Evolutionary conservation across 2,329 filamentous ascomycete species (phyloP).

Genomic region (Sphaerulina musiva): DNA sequence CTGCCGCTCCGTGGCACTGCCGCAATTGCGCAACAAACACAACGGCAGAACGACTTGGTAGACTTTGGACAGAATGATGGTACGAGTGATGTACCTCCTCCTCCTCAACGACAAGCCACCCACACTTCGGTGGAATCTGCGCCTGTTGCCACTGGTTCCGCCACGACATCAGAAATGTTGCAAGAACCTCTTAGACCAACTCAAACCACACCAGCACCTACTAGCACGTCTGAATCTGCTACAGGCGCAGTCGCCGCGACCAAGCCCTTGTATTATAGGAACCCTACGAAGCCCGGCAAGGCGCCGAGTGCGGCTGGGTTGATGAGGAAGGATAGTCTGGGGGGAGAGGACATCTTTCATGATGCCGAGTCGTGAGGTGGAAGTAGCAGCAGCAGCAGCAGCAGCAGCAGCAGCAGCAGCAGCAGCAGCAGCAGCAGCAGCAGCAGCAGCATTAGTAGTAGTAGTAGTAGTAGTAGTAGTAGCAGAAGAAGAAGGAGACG

Average conservation of each 20-base stretch:
- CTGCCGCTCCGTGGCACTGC: neutral
- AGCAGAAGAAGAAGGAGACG: neutral
- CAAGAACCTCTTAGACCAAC: constrained; percentile 15
- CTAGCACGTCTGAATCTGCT: neutral
- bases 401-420: too few species aligned
- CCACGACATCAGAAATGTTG: constrained; percentile 4
- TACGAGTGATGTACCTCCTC: neutral
- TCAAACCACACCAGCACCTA: constrained; percentile 6
- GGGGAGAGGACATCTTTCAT: constrained; percentile 43
- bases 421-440: too few species aligned
- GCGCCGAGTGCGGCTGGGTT: constrained; percentile 20
- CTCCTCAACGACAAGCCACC: constrained; percentile 2
- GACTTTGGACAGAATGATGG: constrained; percentile 49
- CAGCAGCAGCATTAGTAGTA: too few species aligned
- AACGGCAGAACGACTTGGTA: constrained; percentile 45
- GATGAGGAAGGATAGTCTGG: constrained; percentile 36
- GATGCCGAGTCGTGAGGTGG: constrained; percentile 46
- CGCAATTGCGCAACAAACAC: constrained; percentile 17
- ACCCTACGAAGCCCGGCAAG: constrained; percentile 5
- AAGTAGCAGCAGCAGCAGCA: too few species aligned
- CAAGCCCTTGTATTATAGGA: constrained; percentile 11
- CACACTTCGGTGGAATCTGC: constrained; percentile 8
- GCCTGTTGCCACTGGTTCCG: neutral
- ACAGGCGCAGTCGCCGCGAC: constrained; percentile 7
- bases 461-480: too few species aligned